Conservation (phyloP, 805 yeast species). For the Lipomyces spencermartinsiae region DNA sequence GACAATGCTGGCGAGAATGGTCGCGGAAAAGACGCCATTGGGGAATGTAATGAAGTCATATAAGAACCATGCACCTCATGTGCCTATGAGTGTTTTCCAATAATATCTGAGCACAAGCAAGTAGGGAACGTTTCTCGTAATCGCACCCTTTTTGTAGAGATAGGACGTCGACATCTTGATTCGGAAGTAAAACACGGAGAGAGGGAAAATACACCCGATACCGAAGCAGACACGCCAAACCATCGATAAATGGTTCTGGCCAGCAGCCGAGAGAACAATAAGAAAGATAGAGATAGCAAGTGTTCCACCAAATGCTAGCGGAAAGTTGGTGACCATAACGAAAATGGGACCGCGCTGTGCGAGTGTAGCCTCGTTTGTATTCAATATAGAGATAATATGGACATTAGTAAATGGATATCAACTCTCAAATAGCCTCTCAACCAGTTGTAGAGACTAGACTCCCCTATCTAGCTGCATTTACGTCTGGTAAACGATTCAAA, state of each 20-base stretch:
- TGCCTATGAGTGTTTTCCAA: constrained; percentile 72
- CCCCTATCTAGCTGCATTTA: too few relatives aligned
- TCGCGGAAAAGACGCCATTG: constrained; percentile 70
- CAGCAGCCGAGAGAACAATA: constrained; percentile 67
- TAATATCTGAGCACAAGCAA: constrained; percentile 65
- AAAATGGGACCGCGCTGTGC: constrained; percentile 68
- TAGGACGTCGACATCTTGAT: constrained; percentile 70
- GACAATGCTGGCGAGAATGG: constrained; percentile 64
- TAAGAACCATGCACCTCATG: constrained; percentile 78
- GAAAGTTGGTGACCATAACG: constrained; percentile 72
- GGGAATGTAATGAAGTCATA: constrained; percentile 85
- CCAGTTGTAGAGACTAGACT: too few relatives aligned
- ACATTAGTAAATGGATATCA: too few relatives aligned
- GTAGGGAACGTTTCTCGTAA: constrained; percentile 64
- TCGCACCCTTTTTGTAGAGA: constrained; percentile 68
- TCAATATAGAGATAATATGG: too few relatives aligned
- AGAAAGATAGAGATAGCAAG: constrained; percentile 70
- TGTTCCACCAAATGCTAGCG: constrained; percentile 80
- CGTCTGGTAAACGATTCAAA: too few relatives aligned
- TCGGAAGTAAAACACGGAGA: constrained; percentile 73
- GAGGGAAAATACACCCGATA: constrained; percentile 71
- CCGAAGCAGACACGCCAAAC: constrained; percentile 73
- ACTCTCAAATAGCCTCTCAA: too few relatives aligned
- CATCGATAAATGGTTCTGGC: constrained; percentile 48
- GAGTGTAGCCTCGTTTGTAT: constrained; percentile 65